phyloP scores from a whole-genome alignment of 148 eudicot genomes.

The Dianthus caryophyllus region DNA sequence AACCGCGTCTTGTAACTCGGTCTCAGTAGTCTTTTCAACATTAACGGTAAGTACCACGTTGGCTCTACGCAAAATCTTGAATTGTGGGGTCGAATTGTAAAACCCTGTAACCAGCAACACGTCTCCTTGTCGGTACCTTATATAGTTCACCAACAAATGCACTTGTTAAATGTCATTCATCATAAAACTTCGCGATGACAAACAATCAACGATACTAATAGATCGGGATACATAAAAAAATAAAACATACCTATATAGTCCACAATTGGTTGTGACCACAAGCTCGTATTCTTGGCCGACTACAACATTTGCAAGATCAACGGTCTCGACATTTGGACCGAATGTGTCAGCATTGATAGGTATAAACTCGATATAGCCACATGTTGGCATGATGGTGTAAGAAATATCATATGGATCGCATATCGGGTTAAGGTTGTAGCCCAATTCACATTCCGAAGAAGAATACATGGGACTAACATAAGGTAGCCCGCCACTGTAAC shows the following conservation, averaged over 20 bases:
- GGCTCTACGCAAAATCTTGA: conserved; percentile 50
- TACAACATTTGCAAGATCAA: conserved; percentile 19
- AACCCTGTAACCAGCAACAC: conserved; percentile 49
- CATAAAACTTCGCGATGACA: no score
- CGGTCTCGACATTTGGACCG: conserved; percentile 10
- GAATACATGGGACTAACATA: background rate
- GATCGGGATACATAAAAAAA: no score
- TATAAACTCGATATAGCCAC: conserved; percentile 16
- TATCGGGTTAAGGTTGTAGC: conserved; percentile 2
- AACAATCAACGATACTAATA: no score
- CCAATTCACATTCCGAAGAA: conserved; percentile 15
- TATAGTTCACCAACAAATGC: background rate
- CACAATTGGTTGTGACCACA: conserved; percentile 16
- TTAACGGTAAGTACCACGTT: conserved; percentile 51
- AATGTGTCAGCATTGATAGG: background rate
- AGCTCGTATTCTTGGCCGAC: conserved; percentile 21
- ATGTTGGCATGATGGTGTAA: conserved; percentile 17
- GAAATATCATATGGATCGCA: background rate
- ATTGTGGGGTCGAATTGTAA: conserved; percentile 64
- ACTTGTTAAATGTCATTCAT: background rate
- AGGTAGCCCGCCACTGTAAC: conserved; percentile 12
- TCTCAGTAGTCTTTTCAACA: conserved; percentile 45
- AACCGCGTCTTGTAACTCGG: conserved; percentile 39
- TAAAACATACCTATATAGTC: conserved; percentile 13
- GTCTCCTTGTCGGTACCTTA: conserved; percentile 51